Base-by-base conservation (phyloP, 1,284 basidiomycete genomes). In the Cutaneotrichosporon cutaneum region DNA sequence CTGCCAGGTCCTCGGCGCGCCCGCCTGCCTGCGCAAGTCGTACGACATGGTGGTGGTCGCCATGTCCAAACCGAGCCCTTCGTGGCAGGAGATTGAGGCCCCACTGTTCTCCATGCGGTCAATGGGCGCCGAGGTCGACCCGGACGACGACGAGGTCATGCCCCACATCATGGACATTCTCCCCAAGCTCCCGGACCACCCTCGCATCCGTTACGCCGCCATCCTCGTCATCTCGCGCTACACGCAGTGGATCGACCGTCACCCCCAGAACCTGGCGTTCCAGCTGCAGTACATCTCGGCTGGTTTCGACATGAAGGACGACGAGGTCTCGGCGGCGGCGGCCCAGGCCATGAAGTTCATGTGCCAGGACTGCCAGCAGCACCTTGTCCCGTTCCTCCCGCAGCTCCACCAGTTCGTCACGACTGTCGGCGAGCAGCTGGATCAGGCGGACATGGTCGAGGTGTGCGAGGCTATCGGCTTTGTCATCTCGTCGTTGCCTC, bases 31-130 rank as follows among this genome's bases (percentile, higher is more conserved):
- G 47, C 81, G 88, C 56, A 84, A 88, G 9, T 86, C 93, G 11
- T 90, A 93, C 76, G 86, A 90, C 59, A 84, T 92, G 75, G 89
- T 98, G 67, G 86, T 88, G 22, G 77, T 81, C 1, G 90, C 90
- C 3, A 83, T 98, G 62, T 63, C 68, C 30, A 77, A 77, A 54
- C 68, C 71, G 7, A 70, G 72, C 27, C 75, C 76, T 27, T 85
- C 88, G 26, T 99, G 96, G 96, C 96, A 99, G 79, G 92, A 93
- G 72, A 89, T 99, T 56, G 96, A 99, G 77, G 96, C 96, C 1
- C 96, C 96, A 0, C 81, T 99, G 44, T 99, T 99, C 81, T 93
- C 94, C 14, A 90, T 99, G 89, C 86, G 96, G 55, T 94, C 94
- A 4, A 99, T 99, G 93, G 96, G 96, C 22, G 94, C 93, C 8